Base-by-base conservation (phyloP, 306 rosid species). In the Amphicarpaea edgeworthii region DNA sequence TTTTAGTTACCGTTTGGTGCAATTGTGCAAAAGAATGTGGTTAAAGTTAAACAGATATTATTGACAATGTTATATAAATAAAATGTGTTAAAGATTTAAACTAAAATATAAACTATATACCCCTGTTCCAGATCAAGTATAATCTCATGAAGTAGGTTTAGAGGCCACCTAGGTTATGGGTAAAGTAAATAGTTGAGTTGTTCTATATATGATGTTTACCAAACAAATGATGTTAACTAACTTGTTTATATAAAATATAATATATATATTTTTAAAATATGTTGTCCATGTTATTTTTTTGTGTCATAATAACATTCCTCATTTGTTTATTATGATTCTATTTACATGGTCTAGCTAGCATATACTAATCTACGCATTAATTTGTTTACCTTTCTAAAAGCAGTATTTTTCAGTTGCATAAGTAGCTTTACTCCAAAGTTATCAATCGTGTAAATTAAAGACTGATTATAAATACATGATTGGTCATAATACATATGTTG, bases 361-460 rank as follows among this genome's bases (percentile, higher is more conserved):
- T 51, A 19, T 51, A 17, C 59, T 50, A 70, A 34, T 34, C 9
- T 8, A 70, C 16, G 12, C 21, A 6, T 28, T 6, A 5, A 1
- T 46, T 3, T 47, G 32, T 34, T 34, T 34, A 34, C 12, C 12
- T 26, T 47, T 30, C 3, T 28, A 47, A 9, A 16, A 50, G 12
- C 59, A 70, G 14, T 20, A 2, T 32, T 72, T 54, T 21, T 43
- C 7, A n/a, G 69, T 32, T 57, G 55, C 30, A n/a, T 38, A 10
- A 3, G 30, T 72, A 24, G 43, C 20, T 19, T 41, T 72, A 37
- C 8, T 45, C 32, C 21, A 60, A 80, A 80, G 79, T 45, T 47
- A 69, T 37, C 59, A 58, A 67, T 68, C 49, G 14, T 57, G 79
- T 23, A 47, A 37, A 66, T 17, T 34, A 64, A 65, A 37, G 57